Conservation (phyloP, 2,329 filamentous ascomycete genomes). For the Alternaria infectoria region DNA sequence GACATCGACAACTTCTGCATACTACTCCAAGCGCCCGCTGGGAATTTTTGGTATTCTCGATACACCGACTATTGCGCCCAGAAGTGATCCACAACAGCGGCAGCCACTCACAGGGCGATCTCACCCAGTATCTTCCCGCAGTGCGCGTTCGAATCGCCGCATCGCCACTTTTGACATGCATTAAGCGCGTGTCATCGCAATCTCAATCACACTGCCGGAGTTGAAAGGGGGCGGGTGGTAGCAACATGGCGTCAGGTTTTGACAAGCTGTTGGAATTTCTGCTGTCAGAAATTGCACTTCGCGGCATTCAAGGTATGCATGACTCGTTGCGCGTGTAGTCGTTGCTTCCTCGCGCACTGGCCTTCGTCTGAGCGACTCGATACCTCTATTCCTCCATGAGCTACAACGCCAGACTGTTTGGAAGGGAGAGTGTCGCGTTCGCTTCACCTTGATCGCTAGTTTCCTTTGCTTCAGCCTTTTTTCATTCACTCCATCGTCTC, state of each 20-base stretch:
- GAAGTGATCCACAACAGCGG: not conserved
- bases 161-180: constrained; percentile 18
- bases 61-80: not conserved
- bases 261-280: constrained; percentile 65
- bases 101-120: constrained; percentile 10
- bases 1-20: not conserved
- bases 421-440: not conserved
- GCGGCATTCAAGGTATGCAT: constrained; percentile 63
- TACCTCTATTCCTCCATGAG: not conserved
- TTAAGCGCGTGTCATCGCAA: constrained; percentile 10
- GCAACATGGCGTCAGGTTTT: constrained; percentile 51
- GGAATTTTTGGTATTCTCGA: not conserved
- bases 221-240: constrained; percentile 24
- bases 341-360: constrained; percentile 7
- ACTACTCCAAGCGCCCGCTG: not conserved
- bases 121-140: constrained; percentile 4
- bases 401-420: not conserved
- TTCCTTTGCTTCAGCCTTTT: not conserved
- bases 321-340: constrained; percentile 12
- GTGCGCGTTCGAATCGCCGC: constrained; percentile 31
- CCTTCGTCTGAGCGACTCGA: not conserved
- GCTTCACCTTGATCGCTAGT: not conserved
- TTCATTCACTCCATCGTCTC: not conserved
- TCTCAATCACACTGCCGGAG: constrained; percentile 15
- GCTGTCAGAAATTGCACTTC: constrained; percentile 64